Conservation (phyloP, 2,329 filamentous ascomycete genomes). For the Grosmannia penicillata region DNA sequence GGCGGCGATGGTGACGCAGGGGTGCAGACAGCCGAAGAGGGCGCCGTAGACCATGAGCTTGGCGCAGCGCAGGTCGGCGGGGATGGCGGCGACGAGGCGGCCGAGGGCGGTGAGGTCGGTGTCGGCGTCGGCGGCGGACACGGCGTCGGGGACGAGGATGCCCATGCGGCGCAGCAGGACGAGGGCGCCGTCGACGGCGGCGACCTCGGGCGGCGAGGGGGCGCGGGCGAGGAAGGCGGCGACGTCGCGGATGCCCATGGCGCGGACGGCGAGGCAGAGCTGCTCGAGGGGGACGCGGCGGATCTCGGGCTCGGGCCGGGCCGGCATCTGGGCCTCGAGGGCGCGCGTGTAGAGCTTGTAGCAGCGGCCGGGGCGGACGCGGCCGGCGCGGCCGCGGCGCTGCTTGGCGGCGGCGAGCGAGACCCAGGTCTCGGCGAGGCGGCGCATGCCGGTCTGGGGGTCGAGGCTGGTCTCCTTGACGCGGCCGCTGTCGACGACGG, state of each 20-base stretch:
- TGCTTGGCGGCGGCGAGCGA: conserved; percentile 91
- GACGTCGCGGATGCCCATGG: conserved; percentile 83
- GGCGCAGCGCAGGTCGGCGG: conserved; percentile 79
- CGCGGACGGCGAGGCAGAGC: conserved; percentile 82
- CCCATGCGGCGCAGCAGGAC: conserved; percentile 71
- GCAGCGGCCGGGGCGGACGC: conserved; percentile 80
- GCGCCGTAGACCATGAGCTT: conserved; percentile 94
- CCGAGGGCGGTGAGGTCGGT: conserved; percentile 81
- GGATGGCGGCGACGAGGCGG: conserved; percentile 86
- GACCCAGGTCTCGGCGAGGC: conserved; percentile 88
- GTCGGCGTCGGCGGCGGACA: neutral
- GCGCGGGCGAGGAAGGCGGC: conserved; percentile 69
- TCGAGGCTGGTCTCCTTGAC: conserved; percentile 97
- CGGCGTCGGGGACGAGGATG: conserved; percentile 52
- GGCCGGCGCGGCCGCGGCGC: conserved; percentile 78
- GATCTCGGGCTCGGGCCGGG: conserved; percentile 86
- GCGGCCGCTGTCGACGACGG: conserved; percentile 85
- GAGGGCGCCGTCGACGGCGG: conserved; percentile 77
- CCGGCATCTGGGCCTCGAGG: conserved; percentile 67
- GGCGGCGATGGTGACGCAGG: conserved; percentile 75
- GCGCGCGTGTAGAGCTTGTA: conserved; percentile 90
- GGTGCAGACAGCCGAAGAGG: conserved; percentile 83
- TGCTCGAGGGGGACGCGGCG: conserved; percentile 86
- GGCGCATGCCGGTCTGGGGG: conserved; percentile 81
- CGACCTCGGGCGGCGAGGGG: conserved; percentile 72